Conservation (phyloP, 2,329 filamentous ascomycete genomes). For the Diaporthe caulivora region DNA sequence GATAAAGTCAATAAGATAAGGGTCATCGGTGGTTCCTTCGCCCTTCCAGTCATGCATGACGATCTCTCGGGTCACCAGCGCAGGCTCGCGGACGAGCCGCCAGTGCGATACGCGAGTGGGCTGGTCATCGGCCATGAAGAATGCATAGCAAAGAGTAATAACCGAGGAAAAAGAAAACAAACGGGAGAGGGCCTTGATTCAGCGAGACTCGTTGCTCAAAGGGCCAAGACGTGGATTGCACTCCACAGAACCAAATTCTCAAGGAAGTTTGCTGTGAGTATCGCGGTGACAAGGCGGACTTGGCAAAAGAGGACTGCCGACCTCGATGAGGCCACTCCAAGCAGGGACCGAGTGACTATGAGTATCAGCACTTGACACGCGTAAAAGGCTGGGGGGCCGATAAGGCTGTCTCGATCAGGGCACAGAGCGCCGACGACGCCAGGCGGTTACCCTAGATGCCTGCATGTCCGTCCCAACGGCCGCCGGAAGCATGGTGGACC, state of each 20-base stretch:
- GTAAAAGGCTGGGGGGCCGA: not conserved
- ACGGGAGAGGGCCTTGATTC: not conserved
- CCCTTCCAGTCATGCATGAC: slow-evolving; percentile 24
- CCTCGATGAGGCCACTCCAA: not conserved
- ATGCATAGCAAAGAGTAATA: not conserved
- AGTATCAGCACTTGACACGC: slow-evolving; percentile 6
- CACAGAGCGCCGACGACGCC: not conserved
- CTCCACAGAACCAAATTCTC: fast-evolving
- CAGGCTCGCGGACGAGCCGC: slow-evolving; percentile 25
- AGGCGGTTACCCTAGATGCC: too few relatives aligned
- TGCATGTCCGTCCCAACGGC: too few relatives aligned
- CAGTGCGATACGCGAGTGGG: slow-evolving; percentile 21
- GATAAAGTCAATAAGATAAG: slow-evolving; percentile 38
- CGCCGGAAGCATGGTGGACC: not conserved
- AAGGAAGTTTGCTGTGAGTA: not conserved
- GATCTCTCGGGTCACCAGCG: not conserved
- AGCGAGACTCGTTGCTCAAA: not conserved
- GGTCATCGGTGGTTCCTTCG: slow-evolving; percentile 25
- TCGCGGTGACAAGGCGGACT: not conserved
- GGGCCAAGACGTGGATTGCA: not conserved
- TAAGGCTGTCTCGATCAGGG: not conserved
- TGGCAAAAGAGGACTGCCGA: not conserved
- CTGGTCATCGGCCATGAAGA: slow-evolving; percentile 21
- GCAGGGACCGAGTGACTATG: not conserved
- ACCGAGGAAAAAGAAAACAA: not conserved